Evolutionary conservation across 2,329 filamentous ascomycete genomes (phyloP).

Genomic region (Alternaria angustiovoidea): DNA sequence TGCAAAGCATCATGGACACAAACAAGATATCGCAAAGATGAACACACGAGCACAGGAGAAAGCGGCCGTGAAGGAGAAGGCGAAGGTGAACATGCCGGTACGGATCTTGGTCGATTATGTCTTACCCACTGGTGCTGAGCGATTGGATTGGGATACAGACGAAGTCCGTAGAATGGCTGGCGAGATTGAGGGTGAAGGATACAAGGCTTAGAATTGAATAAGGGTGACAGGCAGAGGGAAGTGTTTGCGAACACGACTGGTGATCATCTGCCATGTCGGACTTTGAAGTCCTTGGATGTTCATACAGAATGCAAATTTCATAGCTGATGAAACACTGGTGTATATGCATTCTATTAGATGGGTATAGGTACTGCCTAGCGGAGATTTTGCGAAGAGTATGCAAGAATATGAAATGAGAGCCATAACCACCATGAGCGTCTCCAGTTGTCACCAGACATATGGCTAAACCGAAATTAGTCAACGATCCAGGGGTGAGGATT

Average conservation of each 20-base stretch:
- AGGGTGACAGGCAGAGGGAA: not conserved
- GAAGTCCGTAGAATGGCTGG: conserved; percentile 31
- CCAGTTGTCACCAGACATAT: conserved; percentile 38
- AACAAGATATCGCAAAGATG: not conserved
- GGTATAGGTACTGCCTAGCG: conserved; percentile 28
- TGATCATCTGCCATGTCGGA: not conserved
- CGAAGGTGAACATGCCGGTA: not conserved
- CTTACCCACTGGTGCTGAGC: conserved; percentile 22
- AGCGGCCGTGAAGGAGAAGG: not conserved
- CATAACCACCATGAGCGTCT: not conserved
- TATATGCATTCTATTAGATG: conserved; percentile 23
- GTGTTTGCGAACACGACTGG: too few relatives aligned
- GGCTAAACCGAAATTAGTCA: conserved; percentile 27
- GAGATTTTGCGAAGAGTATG: conserved; percentile 9
- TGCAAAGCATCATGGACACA: not conserved
- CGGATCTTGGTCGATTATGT: conserved; percentile 16
- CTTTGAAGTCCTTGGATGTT: not conserved
- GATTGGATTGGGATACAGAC: conserved; percentile 38
- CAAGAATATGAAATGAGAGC: conserved; percentile 1
- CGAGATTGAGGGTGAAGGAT: conserved; percentile 22
- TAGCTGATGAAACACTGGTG: not conserved
- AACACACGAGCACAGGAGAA: not conserved
- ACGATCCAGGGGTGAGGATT: too few relatives aligned
- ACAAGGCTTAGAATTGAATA: not conserved
- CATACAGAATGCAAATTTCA: not conserved